Evolutionary conservation across 148 eudicot genomes (phyloP), one percentile per base, ranked within the genome.

Genomic region (Rhododendron mucronatum): DNA sequence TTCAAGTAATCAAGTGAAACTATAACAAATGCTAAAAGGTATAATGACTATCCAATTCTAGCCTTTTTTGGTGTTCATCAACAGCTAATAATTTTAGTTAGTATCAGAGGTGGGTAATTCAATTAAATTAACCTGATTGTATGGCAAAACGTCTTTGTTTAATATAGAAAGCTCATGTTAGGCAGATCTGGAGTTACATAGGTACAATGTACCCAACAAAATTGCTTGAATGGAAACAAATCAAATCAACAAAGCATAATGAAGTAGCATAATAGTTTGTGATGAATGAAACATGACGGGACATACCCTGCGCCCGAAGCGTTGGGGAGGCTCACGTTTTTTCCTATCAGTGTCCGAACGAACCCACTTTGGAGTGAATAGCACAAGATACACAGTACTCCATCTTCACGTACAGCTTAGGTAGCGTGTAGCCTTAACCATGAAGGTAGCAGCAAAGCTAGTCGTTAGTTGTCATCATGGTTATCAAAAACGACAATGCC

Each of bases 291-390:
- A 61, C 21, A 16, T 7, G 67, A 23, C 26, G 67, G 26, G 16
- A 55, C 5, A 79, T 84, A 94, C 96, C 92, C 92, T 91, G 87
- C 94, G 95, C 76, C 94, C 90, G 90, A 92, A 94, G 37, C 93
- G 92, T 86, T 87, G 90, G 41, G 95, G 97, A 20, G 97, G 94
- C 84, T 92, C 95, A 88, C 97, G 94, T 80, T 78, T 88, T 88
- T 93, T 93, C 91, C 97, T 91, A 83, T 93, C 86, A 88, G 90
- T 88, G 44, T 87, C 81, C 20, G 93, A 94, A 0, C 93, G 88
- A 41, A 94, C 97, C 91, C 95, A 92, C 94, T 33, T 93, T 93
- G 45, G 93, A 92, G 94, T 94, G 97, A 87, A 94, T 94, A n/a
- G 97, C 97, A 89, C 97, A 94, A 0, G 95, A 93, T 18, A 94